Percentiles rank a stretch among this genome's conserved stretches.
phyloP scores from a whole-genome alignment of 2,329 filamentous ascomycete genomes.

The Hypoxylon sp. region DNA sequence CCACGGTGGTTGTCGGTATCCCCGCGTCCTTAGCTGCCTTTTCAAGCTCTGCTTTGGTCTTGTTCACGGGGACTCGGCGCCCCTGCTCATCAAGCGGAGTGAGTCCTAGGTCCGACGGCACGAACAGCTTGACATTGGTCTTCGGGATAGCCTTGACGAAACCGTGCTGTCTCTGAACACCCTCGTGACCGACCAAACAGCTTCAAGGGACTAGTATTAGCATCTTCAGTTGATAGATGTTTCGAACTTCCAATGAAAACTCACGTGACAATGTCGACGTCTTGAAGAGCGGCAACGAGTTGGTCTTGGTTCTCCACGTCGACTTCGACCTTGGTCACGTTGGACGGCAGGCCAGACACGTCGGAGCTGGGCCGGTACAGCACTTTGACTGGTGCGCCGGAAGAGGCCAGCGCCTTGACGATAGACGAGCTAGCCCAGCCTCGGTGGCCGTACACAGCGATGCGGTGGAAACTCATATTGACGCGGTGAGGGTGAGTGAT shows the following conservation, averaged over 20 bases:
- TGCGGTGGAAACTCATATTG: slow-evolving; percentile 41
- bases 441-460: slow-evolving; percentile 43
- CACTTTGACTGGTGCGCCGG: slow-evolving; percentile 39
- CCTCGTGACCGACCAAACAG: slow-evolving; percentile 41
- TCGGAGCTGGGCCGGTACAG: slow-evolving; percentile 42
- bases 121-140: slow-evolving; percentile 42
- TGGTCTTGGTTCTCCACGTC: slow-evolving; percentile 32
- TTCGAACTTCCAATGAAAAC: background rate
- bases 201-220: slow-evolving; percentile 19
- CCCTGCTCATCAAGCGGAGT: slow-evolving; percentile 37
- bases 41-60: slow-evolving; percentile 39
- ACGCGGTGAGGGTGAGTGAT: background rate
- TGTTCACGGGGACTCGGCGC: slow-evolving; percentile 35
- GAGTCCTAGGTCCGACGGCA: slow-evolving; percentile 41
- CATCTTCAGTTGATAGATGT: background rate
- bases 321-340: slow-evolving; percentile 26
- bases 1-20: slow-evolving; percentile 35
- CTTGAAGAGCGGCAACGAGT: slow-evolving; percentile 32
- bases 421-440: slow-evolving; percentile 43
- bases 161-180: slow-evolving; percentile 33
- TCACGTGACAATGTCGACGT: slow-evolving; percentile 40
- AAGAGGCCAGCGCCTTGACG: slow-evolving; percentile 35
- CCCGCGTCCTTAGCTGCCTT: slow-evolving; percentile 36
- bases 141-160: slow-evolving; percentile 42
- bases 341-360: slow-evolving; percentile 32